Evolutionary conservation across 371 early-diverging fungal genomes (phyloP), one percentile per base, ranked within the genome.

Genomic region (Basidiobolus meristosporus): DNA sequence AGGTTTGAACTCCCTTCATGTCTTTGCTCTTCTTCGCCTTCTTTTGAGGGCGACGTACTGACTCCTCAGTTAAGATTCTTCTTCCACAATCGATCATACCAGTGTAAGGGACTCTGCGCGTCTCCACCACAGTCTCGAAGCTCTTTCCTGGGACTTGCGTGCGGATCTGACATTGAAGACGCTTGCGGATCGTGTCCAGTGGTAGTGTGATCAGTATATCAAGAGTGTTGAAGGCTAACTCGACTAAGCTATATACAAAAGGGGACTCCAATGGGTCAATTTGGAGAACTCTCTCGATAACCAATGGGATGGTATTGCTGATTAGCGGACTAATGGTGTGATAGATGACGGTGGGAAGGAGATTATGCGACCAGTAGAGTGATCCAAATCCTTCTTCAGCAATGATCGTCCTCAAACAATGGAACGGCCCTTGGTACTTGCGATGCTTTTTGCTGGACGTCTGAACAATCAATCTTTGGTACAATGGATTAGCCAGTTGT

Each of bases 11-110:
- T n/a, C n/a, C n/a, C n/a, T n/a, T n/a, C n/a, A n/a, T n/a, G n/a
- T n/a, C n/a, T n/a, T n/a, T n/a, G n/a, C n/a, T n/a, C n/a, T n/a
- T n/a, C n/a, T n/a, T n/a, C n/a, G n/a, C n/a, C n/a, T n/a, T n/a
- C n/a, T n/a, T n/a, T n/a, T n/a, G n/a, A n/a, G n/a, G n/a, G n/a
- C n/a, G n/a, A n/a, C n/a, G n/a, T n/a, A n/a, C n/a, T n/a, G n/a
- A n/a, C 54, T 92, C 96, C 55, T 95, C 92, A 12, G 68, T 66
- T 45, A 85, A 55, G 17, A 90, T 80, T 39, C 82, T 66, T 42
- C 71, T 72, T 7, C 69, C 39, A 37, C 87, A 84, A 50, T 95
- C 86, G 17, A 68, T 41, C 47, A 90, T 54, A 9, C 90, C 88
- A 7, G 76, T 63, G 53, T 96, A 96, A 5, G 85, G 89, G n/a